Conservation (phyloP, 75 land plant genomes). For the Pinus albicaulis region DNA sequence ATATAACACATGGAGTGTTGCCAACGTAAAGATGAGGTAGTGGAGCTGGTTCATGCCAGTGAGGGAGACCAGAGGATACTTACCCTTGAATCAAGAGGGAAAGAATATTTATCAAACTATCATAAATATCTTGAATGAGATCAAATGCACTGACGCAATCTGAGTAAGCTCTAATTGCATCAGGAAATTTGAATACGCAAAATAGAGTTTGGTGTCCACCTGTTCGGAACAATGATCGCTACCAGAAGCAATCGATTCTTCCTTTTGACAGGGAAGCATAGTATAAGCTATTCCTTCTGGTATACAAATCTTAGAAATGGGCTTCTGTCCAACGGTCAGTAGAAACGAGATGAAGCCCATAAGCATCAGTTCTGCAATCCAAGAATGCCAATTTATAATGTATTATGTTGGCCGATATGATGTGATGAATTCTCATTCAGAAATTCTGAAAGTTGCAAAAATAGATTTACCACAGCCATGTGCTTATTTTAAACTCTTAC, state of each 20-base stretch:
- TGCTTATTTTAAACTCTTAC: no score
- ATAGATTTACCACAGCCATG: no score
- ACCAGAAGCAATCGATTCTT: no score
- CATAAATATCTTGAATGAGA: background rate
- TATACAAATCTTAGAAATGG: background rate
- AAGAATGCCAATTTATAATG: background rate
- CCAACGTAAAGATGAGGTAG: constrained; percentile 51
- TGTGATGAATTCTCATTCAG: background rate
- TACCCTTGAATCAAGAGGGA: constrained; percentile 25
- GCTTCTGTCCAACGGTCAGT: background rate
- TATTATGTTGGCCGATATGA: background rate
- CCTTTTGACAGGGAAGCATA: background rate
- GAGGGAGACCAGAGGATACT: constrained; percentile 32
- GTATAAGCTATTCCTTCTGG: background rate
- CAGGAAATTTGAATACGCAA: background rate
- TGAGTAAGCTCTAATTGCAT: background rate
- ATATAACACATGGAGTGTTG: constrained; percentile 41
- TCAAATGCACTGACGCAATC: background rate
- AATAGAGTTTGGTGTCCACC: background rate
- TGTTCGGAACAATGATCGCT: background rate
- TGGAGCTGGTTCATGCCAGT: constrained; percentile 47
- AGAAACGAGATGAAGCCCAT: constrained; percentile 74
- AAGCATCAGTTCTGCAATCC: constrained; percentile 73
- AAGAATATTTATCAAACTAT: background rate
- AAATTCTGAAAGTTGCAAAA: no score